These are phyloP conservation scores for Excoecaria cochinchinensis DNA, from an alignment of 345 rosid species.

Conservation along the genomic window DNA sequence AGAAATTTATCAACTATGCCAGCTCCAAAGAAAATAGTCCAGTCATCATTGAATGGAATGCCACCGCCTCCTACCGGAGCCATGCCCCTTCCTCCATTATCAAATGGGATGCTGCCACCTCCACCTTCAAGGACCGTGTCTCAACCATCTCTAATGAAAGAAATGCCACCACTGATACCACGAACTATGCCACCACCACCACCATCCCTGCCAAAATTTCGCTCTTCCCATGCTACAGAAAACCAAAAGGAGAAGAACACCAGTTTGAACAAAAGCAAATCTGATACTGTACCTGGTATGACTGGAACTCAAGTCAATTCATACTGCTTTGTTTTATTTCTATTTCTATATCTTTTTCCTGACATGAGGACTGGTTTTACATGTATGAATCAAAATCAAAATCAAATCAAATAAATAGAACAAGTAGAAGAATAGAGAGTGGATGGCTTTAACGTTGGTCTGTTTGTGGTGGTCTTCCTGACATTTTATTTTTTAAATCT, in stretches of 20 bases:
- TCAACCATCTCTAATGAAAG: slow-evolving; percentile 17
- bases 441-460: background rate
- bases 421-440: background rate
- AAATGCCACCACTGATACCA: slow-evolving; percentile 43
- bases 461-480: background rate
- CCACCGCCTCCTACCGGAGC: background rate
- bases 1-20: slow-evolving; percentile 44
- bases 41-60: slow-evolving; percentile 20
- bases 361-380: background rate
- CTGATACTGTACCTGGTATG: slow-evolving; percentile 58
- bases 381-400: background rate
- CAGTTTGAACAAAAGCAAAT: slow-evolving; percentile 27
- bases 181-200: slow-evolving; percentile 52
- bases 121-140: background rate
- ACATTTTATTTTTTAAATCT: background rate
- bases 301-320: background rate
- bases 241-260: slow-evolving; percentile 27
- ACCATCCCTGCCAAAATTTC: slow-evolving; percentile 58
- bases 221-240: slow-evolving; percentile 26
- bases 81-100: background rate
- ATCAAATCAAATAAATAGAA: background rate
- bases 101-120: background rate
- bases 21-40: slow-evolving; percentile 45
- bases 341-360: background rate
- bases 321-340: background rate